phyloP scores from a whole-genome alignment of 495 filamentous ascomycete genomes.

The Aspergillus coremiiformis region DNA sequence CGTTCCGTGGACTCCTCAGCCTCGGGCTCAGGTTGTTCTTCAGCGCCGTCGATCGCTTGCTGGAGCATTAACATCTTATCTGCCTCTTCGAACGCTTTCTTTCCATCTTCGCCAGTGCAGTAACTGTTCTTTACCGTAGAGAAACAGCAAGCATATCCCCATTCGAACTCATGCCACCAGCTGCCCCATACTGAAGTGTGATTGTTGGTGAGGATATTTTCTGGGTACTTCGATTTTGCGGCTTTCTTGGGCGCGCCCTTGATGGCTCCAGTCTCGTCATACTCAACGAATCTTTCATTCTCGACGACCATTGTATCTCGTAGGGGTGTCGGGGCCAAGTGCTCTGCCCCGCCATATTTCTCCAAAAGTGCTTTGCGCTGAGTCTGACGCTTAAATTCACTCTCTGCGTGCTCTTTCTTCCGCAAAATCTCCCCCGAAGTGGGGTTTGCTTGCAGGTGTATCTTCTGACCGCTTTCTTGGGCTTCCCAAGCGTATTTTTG shows the following conservation, averaged over 20 bases:
- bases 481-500: conserved; percentile 91
- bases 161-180: conserved; percentile 93
- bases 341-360: conserved; percentile 75
- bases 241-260: conserved; percentile 75
- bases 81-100: conserved; percentile 60
- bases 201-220: conserved; percentile 84
- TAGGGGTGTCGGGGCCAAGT: conserved; percentile 53
- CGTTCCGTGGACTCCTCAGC: conserved; percentile 19
- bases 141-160: conserved; percentile 97
- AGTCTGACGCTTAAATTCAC: conserved; percentile 56
- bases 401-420: conserved; percentile 67
- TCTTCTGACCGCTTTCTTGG: conserved; percentile 70
- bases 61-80: conserved; percentile 47
- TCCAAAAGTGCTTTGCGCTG: conserved; percentile 67
- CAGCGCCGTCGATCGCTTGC: conserved; percentile 29
- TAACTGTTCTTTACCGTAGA: conserved; percentile 93
- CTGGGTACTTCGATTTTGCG: conserved; percentile 80
- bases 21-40: conserved; percentile 13
- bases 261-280: conserved; percentile 80
- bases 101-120: conserved; percentile 86
- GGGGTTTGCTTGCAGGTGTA: conserved; percentile 92
- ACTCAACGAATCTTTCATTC: conserved; percentile 88
- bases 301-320: conserved; percentile 64
- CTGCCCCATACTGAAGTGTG: conserved; percentile 92
- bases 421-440: conserved; percentile 81